phyloP scores from a whole-genome alignment of 805 yeast genomes.

The Torulaspora indica region DNA sequence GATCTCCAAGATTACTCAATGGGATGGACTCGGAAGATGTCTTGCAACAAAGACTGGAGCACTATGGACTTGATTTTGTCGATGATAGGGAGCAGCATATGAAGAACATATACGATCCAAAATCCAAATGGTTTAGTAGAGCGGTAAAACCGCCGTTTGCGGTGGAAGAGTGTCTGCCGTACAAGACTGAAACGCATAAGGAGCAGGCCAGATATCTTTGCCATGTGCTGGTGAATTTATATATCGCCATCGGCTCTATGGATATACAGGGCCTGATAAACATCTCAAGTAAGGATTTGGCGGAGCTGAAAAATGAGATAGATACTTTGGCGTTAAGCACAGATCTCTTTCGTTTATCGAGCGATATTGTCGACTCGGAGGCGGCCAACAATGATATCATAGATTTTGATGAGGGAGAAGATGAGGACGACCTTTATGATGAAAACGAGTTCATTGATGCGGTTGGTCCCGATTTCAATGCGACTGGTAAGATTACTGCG shows the following conservation, averaged over 20 bases:
- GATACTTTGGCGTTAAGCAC: slow-evolving; percentile 52
- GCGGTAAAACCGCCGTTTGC: slow-evolving; percentile 33
- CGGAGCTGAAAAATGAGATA: slow-evolving; percentile 39
- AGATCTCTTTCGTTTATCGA: slow-evolving; percentile 39
- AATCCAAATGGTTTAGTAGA: slow-evolving; percentile 41
- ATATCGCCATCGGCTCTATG: slow-evolving; percentile 67
- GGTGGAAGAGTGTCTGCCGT: slow-evolving; percentile 55
- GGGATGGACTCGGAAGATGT: slow-evolving; percentile 26
- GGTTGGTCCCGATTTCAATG: slow-evolving; percentile 36
- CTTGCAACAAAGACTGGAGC: slow-evolving; percentile 32
- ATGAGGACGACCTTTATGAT: slow-evolving; percentile 41
- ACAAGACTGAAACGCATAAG: slow-evolving; percentile 58
- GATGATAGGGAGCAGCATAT: slow-evolving; percentile 37
- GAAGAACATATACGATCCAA: slow-evolving; percentile 30
- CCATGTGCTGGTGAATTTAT: slow-evolving; percentile 74
- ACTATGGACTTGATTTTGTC: slow-evolving; percentile 52
- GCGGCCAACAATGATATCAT: slow-evolving; percentile 33
- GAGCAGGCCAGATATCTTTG: slow-evolving; percentile 71
- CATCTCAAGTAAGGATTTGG: slow-evolving; percentile 64
- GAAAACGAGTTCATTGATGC: slow-evolving; percentile 33
- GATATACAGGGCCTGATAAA: slow-evolving; percentile 69
- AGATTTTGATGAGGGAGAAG: slow-evolving; percentile 40
- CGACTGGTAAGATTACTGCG: slow-evolving; percentile 57
- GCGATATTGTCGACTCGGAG: slow-evolving; percentile 13
- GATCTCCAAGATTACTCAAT: slow-evolving; percentile 18